Evolutionary conservation across 1,284 basidiomycete species (phyloP).

Genomic region (Moniliophthora roreri): DNA sequence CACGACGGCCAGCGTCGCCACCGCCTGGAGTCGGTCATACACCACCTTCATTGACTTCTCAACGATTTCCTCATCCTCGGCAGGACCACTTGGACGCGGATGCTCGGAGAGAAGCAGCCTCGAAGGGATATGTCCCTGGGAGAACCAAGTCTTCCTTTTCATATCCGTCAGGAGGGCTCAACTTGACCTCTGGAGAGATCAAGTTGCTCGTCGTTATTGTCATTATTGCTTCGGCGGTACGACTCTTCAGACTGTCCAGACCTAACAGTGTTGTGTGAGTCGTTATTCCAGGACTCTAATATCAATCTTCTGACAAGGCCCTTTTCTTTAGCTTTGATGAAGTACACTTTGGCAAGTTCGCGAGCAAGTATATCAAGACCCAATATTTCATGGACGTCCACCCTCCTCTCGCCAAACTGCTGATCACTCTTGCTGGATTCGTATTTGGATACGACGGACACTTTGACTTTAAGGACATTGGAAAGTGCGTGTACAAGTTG

Average conservation of each 20-base stretch:
- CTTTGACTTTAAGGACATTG: slow-evolving; percentile 98
- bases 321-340: slow-evolving; percentile 81
- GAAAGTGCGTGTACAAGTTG: slow-evolving; percentile 61
- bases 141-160: slow-evolving; percentile 39
- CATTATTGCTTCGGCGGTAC: slow-evolving; percentile 69
- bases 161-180: slow-evolving; percentile 61
- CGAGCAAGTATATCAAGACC: slow-evolving; percentile 88
- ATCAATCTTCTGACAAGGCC: slow-evolving; percentile 3
- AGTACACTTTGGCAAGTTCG: slow-evolving; percentile 96
- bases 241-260: slow-evolving; percentile 77
- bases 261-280: slow-evolving; percentile 90
- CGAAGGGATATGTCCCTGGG: slow-evolving; percentile 60
- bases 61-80: slow-evolving; percentile 60
- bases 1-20: slow-evolving; percentile 65
- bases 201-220: slow-evolving; percentile 66
- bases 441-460: slow-evolving; percentile 90
- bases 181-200: slow-evolving; percentile 68
- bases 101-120: slow-evolving; percentile 64
- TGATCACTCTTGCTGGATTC: slow-evolving; percentile 91
- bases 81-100: slow-evolving; percentile 72
- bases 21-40: slow-evolving; percentile 41
- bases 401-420: slow-evolving; percentile 93
- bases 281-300: not conserved
- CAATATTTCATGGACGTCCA: slow-evolving; percentile 97
- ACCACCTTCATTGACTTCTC: slow-evolving; percentile 32